A percentile compares a stretch with the other conserved stretches of the same genome.
These are phyloP conservation scores for Lenzites betulinus DNA, from an alignment of 768 basidiomycete species.

Conservation along the genomic window DNA sequence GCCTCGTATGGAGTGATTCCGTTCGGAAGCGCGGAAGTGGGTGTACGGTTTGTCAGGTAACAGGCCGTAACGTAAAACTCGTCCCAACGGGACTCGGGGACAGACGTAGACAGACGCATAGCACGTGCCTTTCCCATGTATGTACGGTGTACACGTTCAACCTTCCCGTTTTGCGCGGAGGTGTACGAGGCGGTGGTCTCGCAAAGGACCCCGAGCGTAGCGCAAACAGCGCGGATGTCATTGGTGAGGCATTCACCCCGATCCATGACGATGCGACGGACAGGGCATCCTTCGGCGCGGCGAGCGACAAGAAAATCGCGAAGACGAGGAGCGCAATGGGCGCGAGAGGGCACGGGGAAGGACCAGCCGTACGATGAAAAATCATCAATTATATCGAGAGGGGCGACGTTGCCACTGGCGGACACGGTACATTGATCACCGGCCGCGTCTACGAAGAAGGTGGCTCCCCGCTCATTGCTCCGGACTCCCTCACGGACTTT, in stretches of 20 bases:
- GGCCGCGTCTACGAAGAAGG: too few species aligned
- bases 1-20: constrained; percentile 8
- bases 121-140: constrained; percentile 24
- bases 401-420: too few species aligned
- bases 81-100: constrained; percentile 12
- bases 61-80: constrained; percentile 11
- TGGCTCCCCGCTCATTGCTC: too few species aligned
- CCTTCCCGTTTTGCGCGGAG: constrained; percentile 40
- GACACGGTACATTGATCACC: too few species aligned
- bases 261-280: constrained; percentile 24
- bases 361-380: constrained; percentile 33
- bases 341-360: constrained; percentile 36
- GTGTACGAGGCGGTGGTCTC: constrained; percentile 36
- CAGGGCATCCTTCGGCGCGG: constrained; percentile 27
- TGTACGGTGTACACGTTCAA: constrained; percentile 40
- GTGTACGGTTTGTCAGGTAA: constrained; percentile 10
- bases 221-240: constrained; percentile 15
- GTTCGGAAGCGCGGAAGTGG: neutral
- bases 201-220: constrained; percentile 1
- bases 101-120: constrained; percentile 1
- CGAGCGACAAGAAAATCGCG: constrained; percentile 31
- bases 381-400: constrained; percentile 42
- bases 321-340: constrained; percentile 27
- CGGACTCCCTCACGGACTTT: too few species aligned
- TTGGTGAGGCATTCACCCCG: constrained; percentile 28